A percentile compares a stretch with the other conserved stretches of the same genome.
Conservation (phyloP, 352 stramenopile genomes). For the Pythium vanterpoolii region DNA sequence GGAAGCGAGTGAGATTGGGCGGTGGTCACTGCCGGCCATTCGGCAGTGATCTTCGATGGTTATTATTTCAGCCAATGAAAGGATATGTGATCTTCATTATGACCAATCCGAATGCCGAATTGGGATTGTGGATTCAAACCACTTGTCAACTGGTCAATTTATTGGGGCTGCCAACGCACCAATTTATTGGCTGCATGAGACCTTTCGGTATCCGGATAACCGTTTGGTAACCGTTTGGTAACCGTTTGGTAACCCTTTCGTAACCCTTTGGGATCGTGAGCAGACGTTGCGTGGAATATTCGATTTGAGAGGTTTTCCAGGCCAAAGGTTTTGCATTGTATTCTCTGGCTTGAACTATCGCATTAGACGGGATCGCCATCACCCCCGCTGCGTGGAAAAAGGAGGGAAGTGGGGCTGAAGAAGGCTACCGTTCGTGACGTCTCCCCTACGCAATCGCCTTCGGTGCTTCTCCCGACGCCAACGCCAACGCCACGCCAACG, state of each 20-base stretch:
- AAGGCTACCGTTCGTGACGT: background rate
- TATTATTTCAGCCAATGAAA: conserved; percentile 17
- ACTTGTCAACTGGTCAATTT: background rate
- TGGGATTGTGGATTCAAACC: background rate
- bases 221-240: no score
- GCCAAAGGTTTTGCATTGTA: background rate
- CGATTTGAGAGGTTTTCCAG: conserved; percentile 2
- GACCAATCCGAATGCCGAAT: background rate
- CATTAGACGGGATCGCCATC: conserved; percentile 19
- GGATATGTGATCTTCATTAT: background rate
- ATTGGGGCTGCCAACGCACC: background rate
- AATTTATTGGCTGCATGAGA: background rate
- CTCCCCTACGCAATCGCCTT: background rate
- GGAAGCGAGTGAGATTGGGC: background rate
- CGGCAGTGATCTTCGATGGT: background rate
- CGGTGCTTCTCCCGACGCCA: background rate
- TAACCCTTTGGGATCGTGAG: no score
- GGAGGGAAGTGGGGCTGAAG: conserved; percentile 1
- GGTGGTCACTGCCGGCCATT: background rate
- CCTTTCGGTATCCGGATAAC: no score
- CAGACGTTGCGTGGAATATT: background rate
- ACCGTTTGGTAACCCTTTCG: no score
- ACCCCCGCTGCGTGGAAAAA: conserved; percentile 4
- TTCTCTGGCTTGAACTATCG: conserved; percentile 27
- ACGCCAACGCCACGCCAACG: background rate